These are phyloP conservation scores for Penicillium digitatum DNA, from an alignment of 2,329 filamentous ascomycete species.

Conservation along the genomic window DNA sequence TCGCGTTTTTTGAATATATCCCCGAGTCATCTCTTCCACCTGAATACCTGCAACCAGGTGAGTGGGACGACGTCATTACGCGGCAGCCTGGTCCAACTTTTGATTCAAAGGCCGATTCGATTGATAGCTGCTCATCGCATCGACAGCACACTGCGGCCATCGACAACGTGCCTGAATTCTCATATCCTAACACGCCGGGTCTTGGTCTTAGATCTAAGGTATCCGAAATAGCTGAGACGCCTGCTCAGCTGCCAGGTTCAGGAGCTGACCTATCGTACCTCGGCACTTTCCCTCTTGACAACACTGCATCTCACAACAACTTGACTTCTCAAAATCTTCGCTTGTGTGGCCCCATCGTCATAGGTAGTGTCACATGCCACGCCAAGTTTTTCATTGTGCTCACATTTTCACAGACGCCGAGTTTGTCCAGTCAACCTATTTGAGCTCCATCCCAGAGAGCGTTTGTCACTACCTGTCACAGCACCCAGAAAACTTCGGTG, in stretches of 20 bases:
- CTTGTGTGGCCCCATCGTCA: not conserved
- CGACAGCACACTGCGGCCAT: not conserved
- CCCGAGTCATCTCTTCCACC: not conserved
- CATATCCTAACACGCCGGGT: not conserved
- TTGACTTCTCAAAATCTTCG: not conserved
- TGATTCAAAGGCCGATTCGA: not conserved
- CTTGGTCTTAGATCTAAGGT: not conserved
- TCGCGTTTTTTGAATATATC: not conserved
- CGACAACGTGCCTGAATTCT: not conserved
- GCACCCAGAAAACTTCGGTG: not conserved
- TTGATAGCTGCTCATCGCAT: not conserved
- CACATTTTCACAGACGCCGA: not conserved
- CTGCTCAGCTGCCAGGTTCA: not conserved
- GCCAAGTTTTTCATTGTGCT: not conserved
- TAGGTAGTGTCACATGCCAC: not conserved
- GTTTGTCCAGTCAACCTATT: not conserved
- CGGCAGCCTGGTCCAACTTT: not conserved
- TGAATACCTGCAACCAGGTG: not conserved
- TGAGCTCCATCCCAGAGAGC: slow-evolving; percentile 6
- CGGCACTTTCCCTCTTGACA: not conserved
- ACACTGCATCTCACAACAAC: not conserved
- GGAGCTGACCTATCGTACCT: not conserved
- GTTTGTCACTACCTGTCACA: not conserved
- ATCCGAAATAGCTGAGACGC: slow-evolving; percentile 24
- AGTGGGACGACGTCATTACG: not conserved